These are phyloP conservation scores for Ogataea pilisensis DNA, from an alignment of 805 yeast genomes.

Conservation along the genomic window DNA sequence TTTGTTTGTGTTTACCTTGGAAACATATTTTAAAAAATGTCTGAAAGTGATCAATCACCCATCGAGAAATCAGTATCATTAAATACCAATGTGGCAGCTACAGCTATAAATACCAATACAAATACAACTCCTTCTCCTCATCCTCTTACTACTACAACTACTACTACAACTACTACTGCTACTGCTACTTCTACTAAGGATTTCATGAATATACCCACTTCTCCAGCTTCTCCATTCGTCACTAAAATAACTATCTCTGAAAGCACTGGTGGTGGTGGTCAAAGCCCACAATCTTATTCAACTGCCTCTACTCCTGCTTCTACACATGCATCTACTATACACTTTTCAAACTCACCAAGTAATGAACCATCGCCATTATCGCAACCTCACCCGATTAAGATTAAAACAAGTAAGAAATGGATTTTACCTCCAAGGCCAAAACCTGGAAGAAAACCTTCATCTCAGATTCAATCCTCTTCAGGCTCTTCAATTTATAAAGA, in stretches of 20 bases:
- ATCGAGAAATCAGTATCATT: too few species aligned
- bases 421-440: slow-evolving; percentile 83
- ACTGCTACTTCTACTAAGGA: not conserved
- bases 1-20: too few species aligned
- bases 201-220: not conserved
- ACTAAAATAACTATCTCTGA: not conserved
- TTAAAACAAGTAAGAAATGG: slow-evolving; percentile 74
- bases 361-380: not conserved
- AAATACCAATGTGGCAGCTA: too few species aligned
- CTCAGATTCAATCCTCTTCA: not conserved
- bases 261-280: too few species aligned
- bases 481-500: not conserved
- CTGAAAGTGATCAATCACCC: too few species aligned
- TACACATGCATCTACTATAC: slow-evolving; percentile 3
- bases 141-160: not conserved
- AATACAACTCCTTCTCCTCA: too few species aligned
- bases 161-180: not conserved
- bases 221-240: not conserved
- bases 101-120: too few species aligned
- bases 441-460: slow-evolving; percentile 57
- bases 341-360: not conserved
- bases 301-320: slow-evolving; percentile 8
- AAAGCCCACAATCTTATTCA: slow-evolving; percentile 1
- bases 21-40: too few species aligned
- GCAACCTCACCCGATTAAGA: slow-evolving; percentile 23